A percentile compares a stretch with the other conserved stretches of the same genome.
Evolutionary conservation across 2,329 filamentous ascomycete species (phyloP).

Genomic region (Fusarium sp.): DNA sequence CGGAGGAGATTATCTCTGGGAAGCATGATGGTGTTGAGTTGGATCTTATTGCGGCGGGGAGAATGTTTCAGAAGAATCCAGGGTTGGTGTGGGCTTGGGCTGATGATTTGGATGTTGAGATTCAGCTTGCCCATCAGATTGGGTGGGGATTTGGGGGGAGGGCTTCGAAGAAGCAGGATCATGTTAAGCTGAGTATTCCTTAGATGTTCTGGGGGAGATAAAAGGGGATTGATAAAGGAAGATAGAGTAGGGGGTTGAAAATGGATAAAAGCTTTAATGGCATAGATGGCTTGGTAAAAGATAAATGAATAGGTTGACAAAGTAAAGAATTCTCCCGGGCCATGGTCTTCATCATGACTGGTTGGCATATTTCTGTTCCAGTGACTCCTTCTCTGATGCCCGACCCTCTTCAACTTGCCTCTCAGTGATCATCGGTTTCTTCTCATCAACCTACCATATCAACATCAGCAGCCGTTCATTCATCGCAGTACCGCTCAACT

Average conservation of each 20-base stretch:
- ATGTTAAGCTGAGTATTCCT: conserved; percentile 19
- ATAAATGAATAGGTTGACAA: not conserved
- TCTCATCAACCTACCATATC: conserved; percentile 10
- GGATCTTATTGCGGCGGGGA: conserved; percentile 63
- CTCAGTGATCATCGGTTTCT: conserved; percentile 5
- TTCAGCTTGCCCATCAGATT: conserved; percentile 66
- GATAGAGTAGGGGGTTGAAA: not conserved
- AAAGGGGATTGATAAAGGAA: accelerated
- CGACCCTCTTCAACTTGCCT: conserved; percentile 19
- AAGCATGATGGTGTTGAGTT: conserved; percentile 55
- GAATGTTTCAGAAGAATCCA: conserved; percentile 70
- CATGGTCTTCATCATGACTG: not conserved
- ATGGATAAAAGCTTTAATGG: not conserved
- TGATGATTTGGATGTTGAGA: conserved; percentile 62
- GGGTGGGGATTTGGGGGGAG: conserved; percentile 66
- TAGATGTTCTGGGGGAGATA: not conserved
- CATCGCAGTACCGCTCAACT: accelerated
- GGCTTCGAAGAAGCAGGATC: conserved; percentile 35
- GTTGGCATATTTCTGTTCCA: not conserved
- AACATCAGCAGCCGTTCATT: not conserved
- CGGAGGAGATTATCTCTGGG: conserved; percentile 60
- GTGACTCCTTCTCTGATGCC: not conserved
- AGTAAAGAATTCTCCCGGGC: not conserved
- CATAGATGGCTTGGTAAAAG: not conserved
- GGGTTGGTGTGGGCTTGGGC: conserved; percentile 68